These are phyloP conservation scores for Suhomyces guaymorum DNA, from an alignment of 1,139 yeast species.

Conservation along the genomic window DNA sequence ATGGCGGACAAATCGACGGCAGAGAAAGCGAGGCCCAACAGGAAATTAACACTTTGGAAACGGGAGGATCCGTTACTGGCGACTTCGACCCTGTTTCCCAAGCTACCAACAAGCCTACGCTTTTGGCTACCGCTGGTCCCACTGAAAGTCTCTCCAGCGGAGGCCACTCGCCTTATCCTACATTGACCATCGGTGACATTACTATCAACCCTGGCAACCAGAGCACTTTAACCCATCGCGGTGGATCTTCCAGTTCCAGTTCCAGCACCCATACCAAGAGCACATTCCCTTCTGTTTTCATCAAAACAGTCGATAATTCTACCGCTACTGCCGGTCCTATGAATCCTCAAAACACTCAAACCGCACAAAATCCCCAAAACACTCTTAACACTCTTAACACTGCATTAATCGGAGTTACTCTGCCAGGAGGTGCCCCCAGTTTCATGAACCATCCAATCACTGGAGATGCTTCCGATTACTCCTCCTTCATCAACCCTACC, in stretches of 20 bases:
- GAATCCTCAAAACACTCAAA: too few relatives aligned
- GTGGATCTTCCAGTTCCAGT: conserved; percentile 5
- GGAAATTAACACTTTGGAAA: conserved; percentile 46
- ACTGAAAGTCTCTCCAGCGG: conserved; percentile 12
- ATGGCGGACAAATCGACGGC: conserved; percentile 65
- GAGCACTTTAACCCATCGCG: conserved; percentile 5
- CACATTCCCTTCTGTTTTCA: conserved; percentile 8
- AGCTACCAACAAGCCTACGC: conserved; percentile 10
- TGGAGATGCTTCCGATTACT: conserved; percentile 15
- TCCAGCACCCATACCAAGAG: conserved; percentile 4
- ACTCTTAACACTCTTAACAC: conserved; percentile 3
- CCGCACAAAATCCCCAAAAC: too few relatives aligned
- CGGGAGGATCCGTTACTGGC: conserved; percentile 18
- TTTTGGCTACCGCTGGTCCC: conserved; percentile 16
- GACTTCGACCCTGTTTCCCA: conserved; percentile 3
- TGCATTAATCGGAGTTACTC: conserved; percentile 2
- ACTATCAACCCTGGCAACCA: conserved; percentile 7
- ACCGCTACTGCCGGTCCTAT: too few relatives aligned
- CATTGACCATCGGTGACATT: conserved; percentile 7
- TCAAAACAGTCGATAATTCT: conserved; percentile 12
- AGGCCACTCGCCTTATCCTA: conserved; percentile 17
- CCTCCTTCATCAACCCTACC: conserved; percentile 12
- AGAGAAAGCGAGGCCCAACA: conserved; percentile 50
- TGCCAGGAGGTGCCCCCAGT: conserved; percentile 9
- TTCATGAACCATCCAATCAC: conserved; percentile 17